A percentile compares a stretch with the other conserved stretches of the same genome.
Conservation (phyloP, 495 filamentous ascomycete genomes). For the Filosporella fistucella region DNA sequence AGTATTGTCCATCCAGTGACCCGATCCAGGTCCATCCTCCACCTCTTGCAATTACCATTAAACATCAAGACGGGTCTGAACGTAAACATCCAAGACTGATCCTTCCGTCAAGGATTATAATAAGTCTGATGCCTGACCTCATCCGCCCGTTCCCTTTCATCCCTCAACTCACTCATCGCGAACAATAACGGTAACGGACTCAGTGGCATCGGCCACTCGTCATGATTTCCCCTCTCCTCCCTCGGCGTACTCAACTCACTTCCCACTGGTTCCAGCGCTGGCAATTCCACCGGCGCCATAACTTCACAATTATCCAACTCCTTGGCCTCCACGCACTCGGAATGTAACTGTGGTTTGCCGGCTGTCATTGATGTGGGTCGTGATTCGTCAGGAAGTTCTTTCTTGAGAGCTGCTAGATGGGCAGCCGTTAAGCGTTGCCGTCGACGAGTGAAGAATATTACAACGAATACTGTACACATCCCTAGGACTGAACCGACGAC, state of each 20-base stretch:
- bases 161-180: slow-evolving; percentile 14
- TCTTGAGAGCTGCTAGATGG: neutral
- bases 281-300: slow-evolving; percentile 11
- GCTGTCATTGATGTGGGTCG: neutral
- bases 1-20: too few relatives aligned
- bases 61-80: too few relatives aligned
- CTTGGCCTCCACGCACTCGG: neutral
- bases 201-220: slow-evolving; percentile 17
- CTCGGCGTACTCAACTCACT: slow-evolving; percentile 12
- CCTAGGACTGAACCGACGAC: slow-evolving; percentile 15
- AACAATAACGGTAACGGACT: slow-evolving; percentile 15
- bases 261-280: slow-evolving; percentile 18
- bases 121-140: slow-evolving; percentile 15
- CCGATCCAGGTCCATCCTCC: too few relatives aligned
- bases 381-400: neutral
- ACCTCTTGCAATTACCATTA: too few relatives aligned
- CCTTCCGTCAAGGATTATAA: slow-evolving; percentile 18
- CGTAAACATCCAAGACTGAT: too few relatives aligned
- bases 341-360: slow-evolving; percentile 9
- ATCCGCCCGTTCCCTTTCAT: slow-evolving; percentile 12
- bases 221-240: neutral
- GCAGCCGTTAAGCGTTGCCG: neutral
- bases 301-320: slow-evolving; percentile 14
- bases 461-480: slow-evolving; percentile 14
- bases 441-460: slow-evolving; percentile 19